These are phyloP conservation scores for Diaporthe sp. DNA, from an alignment of 2,329 filamentous ascomycete genomes.

Conservation along the genomic window DNA sequence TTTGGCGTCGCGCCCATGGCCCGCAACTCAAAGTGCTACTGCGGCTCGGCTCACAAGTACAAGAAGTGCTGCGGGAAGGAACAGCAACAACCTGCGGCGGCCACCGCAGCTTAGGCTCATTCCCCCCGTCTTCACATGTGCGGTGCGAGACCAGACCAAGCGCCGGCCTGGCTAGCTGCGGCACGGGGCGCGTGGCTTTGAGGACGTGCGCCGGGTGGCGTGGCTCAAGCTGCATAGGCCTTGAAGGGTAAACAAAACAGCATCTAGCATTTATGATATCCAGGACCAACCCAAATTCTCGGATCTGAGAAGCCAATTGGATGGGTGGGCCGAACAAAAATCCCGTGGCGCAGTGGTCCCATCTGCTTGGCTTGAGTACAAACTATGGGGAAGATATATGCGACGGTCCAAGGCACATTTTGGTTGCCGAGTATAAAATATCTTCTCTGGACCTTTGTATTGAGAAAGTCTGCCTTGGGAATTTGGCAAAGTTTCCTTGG, in stretches of 20 bases:
- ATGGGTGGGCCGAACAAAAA: background rate
- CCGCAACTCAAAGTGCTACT: conserved; percentile 39
- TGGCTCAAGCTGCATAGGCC: background rate
- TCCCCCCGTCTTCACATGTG: too few relatives aligned
- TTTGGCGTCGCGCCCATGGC: conserved; percentile 37
- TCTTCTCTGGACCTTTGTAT: background rate
- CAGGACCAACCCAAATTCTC: background rate
- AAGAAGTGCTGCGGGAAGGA: conserved; percentile 39
- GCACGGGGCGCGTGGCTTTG: background rate
- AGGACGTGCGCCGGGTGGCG: background rate
- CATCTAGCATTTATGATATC: background rate
- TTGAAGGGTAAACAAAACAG: background rate
- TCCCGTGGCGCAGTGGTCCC: background rate
- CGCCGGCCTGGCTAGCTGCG: too few relatives aligned
- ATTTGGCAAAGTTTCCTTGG: background rate
- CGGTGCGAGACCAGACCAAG: background rate
- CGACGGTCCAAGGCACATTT: background rate
- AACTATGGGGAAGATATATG: background rate
- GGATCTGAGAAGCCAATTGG: too few relatives aligned
- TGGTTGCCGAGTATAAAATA: background rate
- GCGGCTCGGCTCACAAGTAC: conserved; percentile 38
- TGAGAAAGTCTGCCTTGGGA: background rate
- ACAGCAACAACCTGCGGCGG: too few relatives aligned
- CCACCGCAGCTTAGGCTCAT: background rate
- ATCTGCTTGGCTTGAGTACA: background rate